A percentile compares a stretch with the other conserved stretches of the same genome.
Evolutionary conservation across 768 basidiomycete genomes (phyloP).

Genomic region (Lactarius deliciosus): DNA sequence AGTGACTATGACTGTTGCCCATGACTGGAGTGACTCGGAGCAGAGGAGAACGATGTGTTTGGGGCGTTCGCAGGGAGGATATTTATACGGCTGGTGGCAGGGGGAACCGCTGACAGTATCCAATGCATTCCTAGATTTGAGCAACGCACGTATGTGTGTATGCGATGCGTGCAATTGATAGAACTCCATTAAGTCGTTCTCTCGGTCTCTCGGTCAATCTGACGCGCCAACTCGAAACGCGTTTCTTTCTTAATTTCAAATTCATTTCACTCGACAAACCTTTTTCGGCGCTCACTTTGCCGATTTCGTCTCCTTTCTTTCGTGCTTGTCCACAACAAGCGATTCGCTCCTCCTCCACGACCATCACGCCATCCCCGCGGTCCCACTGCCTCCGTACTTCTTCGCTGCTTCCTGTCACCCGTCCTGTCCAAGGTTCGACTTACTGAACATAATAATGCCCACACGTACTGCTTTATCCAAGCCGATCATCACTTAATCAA

Average conservation of each 20-base stretch:
- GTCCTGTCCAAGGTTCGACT: not conserved
- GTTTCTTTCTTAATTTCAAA: conserved; percentile 11
- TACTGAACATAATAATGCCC: not conserved
- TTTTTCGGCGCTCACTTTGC: not conserved
- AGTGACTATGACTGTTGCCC: conserved; percentile 20
- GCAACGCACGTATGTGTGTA: not conserved
- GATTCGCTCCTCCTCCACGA: not conserved
- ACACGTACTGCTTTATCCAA: not conserved
- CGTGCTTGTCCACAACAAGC: not conserved
- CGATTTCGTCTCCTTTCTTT: conserved; percentile 11
- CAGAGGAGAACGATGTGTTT: not conserved
- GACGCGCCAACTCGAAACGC: conserved; percentile 10
- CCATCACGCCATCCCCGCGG: conserved; percentile 6
- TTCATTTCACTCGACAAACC: conserved; percentile 8
- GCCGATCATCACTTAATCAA: not conserved
- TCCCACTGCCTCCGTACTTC: conserved; percentile 13
- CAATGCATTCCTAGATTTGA: conserved; percentile 20
- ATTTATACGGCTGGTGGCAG: conserved; percentile 22
- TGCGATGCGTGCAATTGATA: conserved; percentile 8
- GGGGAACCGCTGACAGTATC: conserved; percentile 6
- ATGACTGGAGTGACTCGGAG: conserved; percentile 2
- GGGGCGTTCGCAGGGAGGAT: not conserved
- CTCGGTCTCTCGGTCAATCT: conserved; percentile 3
- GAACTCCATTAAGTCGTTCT: conserved; percentile 1
- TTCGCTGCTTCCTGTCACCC: conserved; percentile 14